Evolutionary conservation across 495 filamentous ascomycete species (phyloP).

Genomic region (Articulospora tetracladia): DNA sequence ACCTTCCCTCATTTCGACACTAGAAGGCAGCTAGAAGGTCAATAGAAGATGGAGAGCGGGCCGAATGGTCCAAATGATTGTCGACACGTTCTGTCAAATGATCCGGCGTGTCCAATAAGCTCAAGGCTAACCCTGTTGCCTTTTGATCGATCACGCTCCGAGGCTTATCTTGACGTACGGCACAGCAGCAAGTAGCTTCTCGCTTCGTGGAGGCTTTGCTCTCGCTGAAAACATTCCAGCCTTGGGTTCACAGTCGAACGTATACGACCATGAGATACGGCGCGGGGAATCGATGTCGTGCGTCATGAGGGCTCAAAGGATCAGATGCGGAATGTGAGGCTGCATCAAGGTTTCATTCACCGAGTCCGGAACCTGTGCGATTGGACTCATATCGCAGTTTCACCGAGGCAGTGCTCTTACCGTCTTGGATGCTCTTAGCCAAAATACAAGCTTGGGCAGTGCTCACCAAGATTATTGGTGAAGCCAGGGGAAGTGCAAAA

Average conservation of each 20-base stretch:
- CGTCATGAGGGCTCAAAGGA: too few relatives aligned
- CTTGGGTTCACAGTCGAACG: too few relatives aligned
- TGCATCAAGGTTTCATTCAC: not conserved
- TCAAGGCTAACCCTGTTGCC: not conserved
- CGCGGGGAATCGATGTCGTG: too few relatives aligned
- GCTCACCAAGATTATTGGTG: not conserved
- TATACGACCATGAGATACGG: too few relatives aligned
- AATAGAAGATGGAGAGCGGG: not conserved
- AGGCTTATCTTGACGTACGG: not conserved
- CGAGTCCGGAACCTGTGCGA: not conserved
- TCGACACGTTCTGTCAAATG: not conserved
- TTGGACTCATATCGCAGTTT: not conserved
- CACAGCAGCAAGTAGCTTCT: not conserved
- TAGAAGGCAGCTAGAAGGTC: slow-evolving; percentile 4
- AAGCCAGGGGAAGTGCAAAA: not conserved
- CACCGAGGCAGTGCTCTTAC: not conserved
- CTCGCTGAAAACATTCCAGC: too few relatives aligned
- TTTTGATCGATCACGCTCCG: not conserved
- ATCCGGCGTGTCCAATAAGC: not conserved
- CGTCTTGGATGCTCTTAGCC: too few relatives aligned
- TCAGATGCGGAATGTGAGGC: not conserved
- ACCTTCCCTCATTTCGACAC: not conserved
- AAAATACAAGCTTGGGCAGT: too few relatives aligned
- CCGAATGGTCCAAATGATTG: not conserved
- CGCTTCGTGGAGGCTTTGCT: too few relatives aligned